Base-by-base conservation (phyloP, 176 grass and related monocot genomes). In the Bromus sterilis region DNA sequence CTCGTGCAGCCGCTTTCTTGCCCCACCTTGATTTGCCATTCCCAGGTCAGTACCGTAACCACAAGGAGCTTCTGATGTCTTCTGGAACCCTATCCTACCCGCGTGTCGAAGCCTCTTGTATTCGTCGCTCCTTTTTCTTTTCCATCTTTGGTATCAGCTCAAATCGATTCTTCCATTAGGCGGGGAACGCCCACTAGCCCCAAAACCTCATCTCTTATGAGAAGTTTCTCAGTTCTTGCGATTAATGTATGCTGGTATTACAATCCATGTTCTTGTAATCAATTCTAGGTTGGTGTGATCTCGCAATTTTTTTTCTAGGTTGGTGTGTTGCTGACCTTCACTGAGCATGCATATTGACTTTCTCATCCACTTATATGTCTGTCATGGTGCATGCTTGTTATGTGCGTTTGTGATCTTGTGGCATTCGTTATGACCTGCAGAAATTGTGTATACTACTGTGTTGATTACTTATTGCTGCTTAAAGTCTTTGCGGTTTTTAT, bases 31-130 rank as follows among this genome's bases (percentile, higher is more conserved):
- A 79, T 35, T 71, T 46, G 56, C 82, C 40, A 33, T 43, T 80
- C 29, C 36, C 74, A 82, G 83, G 83, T 86, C 44, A 73, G 42
- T 72, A 73, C 70, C 25, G 8, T 11, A 72, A 26, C 26, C 9
- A 0, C 69, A 4, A 46, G 68, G 68, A 71, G 40, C 40, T 46
- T 71, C 30, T 9, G 15, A 63, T 11, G 71, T 25, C 64, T 78
- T 74, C 51, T 43, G 31, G 30, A 81, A 25, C 37, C 56, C 4
- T 66, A 72, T 0, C 24, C 11, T 25, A 28, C 12, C 31, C 8
- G 5, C 36, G 23, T 6, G 32, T 26, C 2, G 49, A 70, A 58
- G 25, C 39, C 80, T 70, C 33, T 25, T 33, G 2, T 68, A 41
- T 71, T 31, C 5, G n/a, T 44, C 25, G 11, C 20, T 48, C 32